Evolutionary conservation across 78 protist species (phyloP).

Genomic region (Creolimax fragrantissima): DNA sequence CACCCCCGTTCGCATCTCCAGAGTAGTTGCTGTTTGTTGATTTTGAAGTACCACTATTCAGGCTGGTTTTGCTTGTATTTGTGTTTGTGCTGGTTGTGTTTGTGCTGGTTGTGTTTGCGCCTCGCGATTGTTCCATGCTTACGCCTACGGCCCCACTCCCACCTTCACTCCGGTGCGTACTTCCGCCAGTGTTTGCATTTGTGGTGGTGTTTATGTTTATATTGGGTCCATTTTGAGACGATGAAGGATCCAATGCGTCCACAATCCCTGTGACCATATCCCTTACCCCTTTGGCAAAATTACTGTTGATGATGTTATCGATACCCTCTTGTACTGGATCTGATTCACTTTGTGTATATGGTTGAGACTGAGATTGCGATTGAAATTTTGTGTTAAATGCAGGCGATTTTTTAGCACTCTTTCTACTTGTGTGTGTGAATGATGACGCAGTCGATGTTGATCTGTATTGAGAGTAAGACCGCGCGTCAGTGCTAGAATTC

Average conservation of each 20-base stretch:
- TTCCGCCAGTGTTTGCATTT: background rate
- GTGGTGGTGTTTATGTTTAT: background rate
- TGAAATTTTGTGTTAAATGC: background rate
- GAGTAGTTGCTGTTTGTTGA: background rate
- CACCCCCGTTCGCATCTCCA: background rate
- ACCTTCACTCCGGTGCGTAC: background rate
- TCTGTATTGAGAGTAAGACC: background rate
- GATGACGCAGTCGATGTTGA: background rate
- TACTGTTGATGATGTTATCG: background rate
- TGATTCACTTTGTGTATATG: too few species aligned
- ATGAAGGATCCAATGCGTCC: background rate
- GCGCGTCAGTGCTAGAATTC: background rate
- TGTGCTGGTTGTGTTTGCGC: background rate
- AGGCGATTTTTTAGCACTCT: too few species aligned
- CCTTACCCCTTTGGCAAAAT: background rate
- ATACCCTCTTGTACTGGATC: too few species aligned
- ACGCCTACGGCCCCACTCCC: background rate
- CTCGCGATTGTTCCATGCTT: background rate
- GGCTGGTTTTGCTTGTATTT: background rate
- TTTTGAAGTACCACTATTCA: too few species aligned
- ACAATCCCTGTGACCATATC: background rate
- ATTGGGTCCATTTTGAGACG: background rate
- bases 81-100: background rate
- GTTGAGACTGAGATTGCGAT: background rate
- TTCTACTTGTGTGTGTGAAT: too few species aligned